A percentile compares a stretch with the other conserved stretches of the same genome.
Evolutionary conservation across 2,329 filamentous ascomycete species (phyloP).

Genomic region (Coleophoma crateriformis): DNA sequence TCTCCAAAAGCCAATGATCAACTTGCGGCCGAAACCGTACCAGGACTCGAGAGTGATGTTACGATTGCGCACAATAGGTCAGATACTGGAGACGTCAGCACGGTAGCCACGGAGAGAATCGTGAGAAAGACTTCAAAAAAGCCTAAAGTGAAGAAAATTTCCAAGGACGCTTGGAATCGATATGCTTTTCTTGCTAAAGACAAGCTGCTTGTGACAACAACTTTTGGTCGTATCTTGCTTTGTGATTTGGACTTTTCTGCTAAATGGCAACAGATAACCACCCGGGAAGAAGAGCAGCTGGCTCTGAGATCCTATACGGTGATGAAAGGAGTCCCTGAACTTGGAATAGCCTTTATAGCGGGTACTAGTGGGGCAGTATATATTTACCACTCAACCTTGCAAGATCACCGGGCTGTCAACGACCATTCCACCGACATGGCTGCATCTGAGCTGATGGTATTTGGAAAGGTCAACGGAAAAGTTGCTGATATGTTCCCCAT

Average conservation of each 20-base stretch:
- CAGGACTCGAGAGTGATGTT: no score
- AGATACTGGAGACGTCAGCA: no score
- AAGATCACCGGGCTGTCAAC: not conserved
- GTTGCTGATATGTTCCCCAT: conserved; percentile 26
- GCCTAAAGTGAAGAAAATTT: conserved; percentile 24
- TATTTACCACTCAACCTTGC: conserved; percentile 7
- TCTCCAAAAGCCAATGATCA: no score
- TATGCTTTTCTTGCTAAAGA: conserved; percentile 56
- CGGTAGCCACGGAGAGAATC: not conserved
- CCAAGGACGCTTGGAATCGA: conserved; percentile 46
- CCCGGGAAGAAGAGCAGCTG: conserved; percentile 12
- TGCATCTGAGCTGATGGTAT: not conserved
- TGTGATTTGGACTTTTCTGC: conserved; percentile 24
- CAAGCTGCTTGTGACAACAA: conserved; percentile 51
- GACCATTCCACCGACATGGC: not conserved
- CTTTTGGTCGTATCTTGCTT: conserved; percentile 52
- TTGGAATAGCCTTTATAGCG: conserved; percentile 36
- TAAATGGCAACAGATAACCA: conserved; percentile 23
- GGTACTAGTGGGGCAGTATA: conserved; percentile 34
- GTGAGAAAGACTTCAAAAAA: conserved; percentile 15
- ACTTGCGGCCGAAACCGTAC: no score
- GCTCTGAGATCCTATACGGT: conserved; percentile 41
- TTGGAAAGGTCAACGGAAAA: conserved; percentile 18
- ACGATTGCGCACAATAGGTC: no score
- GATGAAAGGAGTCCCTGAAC: conserved; percentile 29